Base-by-base conservation (phyloP, 1,284 basidiomycete species). In the Pascua guehoae region DNA sequence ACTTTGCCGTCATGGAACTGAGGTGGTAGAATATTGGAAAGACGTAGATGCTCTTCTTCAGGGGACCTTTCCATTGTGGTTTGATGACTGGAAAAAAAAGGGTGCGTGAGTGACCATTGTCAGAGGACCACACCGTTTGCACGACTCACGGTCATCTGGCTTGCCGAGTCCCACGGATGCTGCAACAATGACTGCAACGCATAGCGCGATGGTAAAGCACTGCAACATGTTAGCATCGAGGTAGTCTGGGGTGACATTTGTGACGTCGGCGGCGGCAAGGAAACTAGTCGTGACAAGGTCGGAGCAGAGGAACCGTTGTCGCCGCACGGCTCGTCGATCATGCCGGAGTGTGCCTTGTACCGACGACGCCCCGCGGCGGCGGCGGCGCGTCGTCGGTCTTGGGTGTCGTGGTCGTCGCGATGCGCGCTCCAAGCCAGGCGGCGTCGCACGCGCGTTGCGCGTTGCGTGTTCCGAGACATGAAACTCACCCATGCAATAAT, bases 21-120 rank as follows among this genome's bases (percentile, higher is more conserved):
- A 74, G 74, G 54, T 75, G 69, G 64, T 76, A 77, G 54, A 74
- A 67, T 43, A 76, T 65, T 24, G 72, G 73, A 54, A 76, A 76
- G 51, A 68, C 65, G 60, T 75, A 77, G 41, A 70, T 61, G 49
- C 63, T 37, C 48, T 58, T 62, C 57, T 70, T 68, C 38, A 73
- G 65, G 5, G 66, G 39, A 0, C 39, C 38, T 12, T 49, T 24
- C 64, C 62, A 65, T 48, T 62, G 51, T 12, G 58, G 40, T n/a
- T 50, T 40, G 24, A 71, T 68, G 39, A 60, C 66, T 66, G 49
- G 8, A 24, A 43, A n/a, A n/a, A n/a, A n/a, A n/a, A n/a, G n/a
- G n/a, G 38, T 15, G 17, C 16, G 39, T 40, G 47, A 49, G 47
- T 40, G 41, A 39, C 24, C 3, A 32, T 7, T n/a, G n/a, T 32